phyloP scores from a whole-genome alignment of 2,329 filamentous ascomycete species.

The Botryotinia globosa region DNA sequence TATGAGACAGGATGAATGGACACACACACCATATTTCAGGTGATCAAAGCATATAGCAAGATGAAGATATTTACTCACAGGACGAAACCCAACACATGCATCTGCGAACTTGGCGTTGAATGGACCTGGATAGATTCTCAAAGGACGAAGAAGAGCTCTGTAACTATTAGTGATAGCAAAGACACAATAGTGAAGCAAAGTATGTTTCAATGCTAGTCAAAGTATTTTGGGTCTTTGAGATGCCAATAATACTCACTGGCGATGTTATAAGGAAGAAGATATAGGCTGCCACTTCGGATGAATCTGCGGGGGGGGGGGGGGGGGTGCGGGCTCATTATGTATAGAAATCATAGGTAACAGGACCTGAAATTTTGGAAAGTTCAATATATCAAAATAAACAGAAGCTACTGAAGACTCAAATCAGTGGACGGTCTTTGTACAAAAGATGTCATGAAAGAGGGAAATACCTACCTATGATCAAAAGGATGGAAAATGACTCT shows the following conservation, averaged over 20 bases:
- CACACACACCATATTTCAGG: conserved; percentile 59
- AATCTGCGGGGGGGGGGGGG: no score
- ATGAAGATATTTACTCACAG: conserved; percentile 71
- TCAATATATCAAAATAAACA: fast-evolving
- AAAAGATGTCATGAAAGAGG: background rate
- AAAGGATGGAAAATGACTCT: fast-evolving
- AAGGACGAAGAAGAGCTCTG: conserved; percentile 60
- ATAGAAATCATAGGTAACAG: background rate
- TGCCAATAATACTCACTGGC: background rate
- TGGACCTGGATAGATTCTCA: conserved; percentile 64
- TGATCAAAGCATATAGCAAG: conserved; percentile 70
- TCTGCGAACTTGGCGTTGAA: conserved; percentile 62
- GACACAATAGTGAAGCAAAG: background rate
- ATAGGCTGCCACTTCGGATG: background rate
- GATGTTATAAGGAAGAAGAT: background rate
- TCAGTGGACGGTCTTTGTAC: background rate
- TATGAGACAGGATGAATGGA: no score
- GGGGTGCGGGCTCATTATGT: no score
- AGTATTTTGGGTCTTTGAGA: no score
- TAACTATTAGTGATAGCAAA: conserved; percentile 45
- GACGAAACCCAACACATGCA: conserved; percentile 67
- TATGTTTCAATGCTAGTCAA: background rate
- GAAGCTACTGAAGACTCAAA: background rate
- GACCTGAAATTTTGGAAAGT: background rate
- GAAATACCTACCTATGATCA: background rate